Base-by-base conservation (phyloP, 164 flowering plant genomes). In the Vitis cinerea region DNA sequence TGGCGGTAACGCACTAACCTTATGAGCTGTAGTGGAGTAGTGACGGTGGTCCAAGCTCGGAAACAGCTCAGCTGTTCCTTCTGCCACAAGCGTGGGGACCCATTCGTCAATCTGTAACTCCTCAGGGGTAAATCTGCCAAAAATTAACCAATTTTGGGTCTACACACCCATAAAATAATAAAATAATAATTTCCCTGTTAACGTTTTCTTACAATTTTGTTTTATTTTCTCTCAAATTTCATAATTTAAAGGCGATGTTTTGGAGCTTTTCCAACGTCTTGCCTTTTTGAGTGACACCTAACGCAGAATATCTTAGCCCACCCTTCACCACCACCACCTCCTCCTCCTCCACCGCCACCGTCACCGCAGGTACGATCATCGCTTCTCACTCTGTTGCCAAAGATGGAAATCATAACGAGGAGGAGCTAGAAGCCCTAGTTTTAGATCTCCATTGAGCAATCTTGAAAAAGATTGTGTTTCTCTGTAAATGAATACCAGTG, bases 261-360 rank as follows among this genome's bases (percentile, higher is more conserved):
- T 59, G 65, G 69, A 64, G 58, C 63, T 61, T 68, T 67, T 57
- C 37, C 65, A 56, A 65, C 73, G 73, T 65, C 79, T 63, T 69
- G 63, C 66, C 69, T 72, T 77, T 37, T 69, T 60, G 72, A 77
- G 79, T 72, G 73, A 77, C 79, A 77, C 70, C 30, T 27, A 58
- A 55, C 61, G 49, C 73, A 52, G 59, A 74, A 65, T 65, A 61
- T 58, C 65, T 19, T 53, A 37, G 52, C 62, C 13, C 66, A 59
- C 65, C 70, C 70, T 58, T 61, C 73, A 50, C 54, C 52, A 8
- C 72, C 65, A 59, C 73, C 64, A 56, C 59, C 60, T 0, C 23
- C 64, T 1, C 14, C 58, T 9, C 61, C 10, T 52, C 61, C 31
- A 27, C 71, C 44, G 44, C 44, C 44, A 37, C 44, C 44, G 44